These are phyloP conservation scores for Xylaria sp. DNA, from an alignment of 2,329 filamentous ascomycete species.

Conservation along the genomic window DNA sequence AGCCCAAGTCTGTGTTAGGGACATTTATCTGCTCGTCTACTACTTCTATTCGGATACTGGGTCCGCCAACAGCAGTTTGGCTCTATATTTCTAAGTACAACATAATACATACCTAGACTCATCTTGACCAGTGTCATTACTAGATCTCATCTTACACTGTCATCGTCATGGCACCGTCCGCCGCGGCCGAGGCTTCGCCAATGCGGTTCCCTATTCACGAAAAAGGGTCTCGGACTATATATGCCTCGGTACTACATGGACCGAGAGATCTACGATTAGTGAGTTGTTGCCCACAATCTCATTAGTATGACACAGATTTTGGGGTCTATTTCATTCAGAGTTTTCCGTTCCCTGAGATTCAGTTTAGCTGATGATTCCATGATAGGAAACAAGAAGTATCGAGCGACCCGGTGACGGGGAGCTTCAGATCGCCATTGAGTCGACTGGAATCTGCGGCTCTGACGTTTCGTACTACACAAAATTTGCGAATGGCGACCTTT, in stretches of 20 bases:
- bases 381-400: constrained; percentile 63
- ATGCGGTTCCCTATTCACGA: constrained; percentile 58
- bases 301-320: constrained; percentile 49
- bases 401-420: constrained; percentile 62
- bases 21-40: neutral
- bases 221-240: constrained; percentile 57
- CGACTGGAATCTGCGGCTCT: constrained; percentile 76
- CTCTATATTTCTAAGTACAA: neutral
- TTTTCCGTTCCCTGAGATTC: constrained; percentile 3
- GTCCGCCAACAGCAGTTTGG: neutral
- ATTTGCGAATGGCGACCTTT: constrained; percentile 76
- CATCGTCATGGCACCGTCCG: constrained; percentile 62
- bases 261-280: constrained; percentile 68
- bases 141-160: constrained; percentile 49
- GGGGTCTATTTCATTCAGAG: constrained; percentile 4
- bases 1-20: neutral
- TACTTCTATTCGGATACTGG: neutral
- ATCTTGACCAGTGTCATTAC: constrained; percentile 4
- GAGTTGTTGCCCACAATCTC: constrained; percentile 47
- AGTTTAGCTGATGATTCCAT: constrained; percentile 37
- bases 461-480: constrained; percentile 79
- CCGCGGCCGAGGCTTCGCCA: constrained; percentile 55
- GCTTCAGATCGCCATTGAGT: constrained; percentile 72
- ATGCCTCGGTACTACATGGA: constrained; percentile 67
- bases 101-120: neutral